Base-by-base conservation (phyloP, 441 rosid species). In the Sinapis alba region DNA sequence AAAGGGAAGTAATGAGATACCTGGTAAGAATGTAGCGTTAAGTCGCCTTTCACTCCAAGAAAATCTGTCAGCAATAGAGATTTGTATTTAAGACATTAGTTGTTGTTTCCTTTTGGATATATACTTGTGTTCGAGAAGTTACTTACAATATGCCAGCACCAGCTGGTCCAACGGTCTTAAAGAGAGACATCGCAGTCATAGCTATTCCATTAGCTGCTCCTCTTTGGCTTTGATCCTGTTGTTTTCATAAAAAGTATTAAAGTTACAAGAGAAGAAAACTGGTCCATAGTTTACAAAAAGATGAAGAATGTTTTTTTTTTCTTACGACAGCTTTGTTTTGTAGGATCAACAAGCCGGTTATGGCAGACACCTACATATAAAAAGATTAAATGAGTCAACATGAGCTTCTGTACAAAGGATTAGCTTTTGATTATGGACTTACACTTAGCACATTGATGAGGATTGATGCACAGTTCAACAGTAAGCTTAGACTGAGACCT, bases 201-300 rank as follows among this genome's bases (percentile, higher is more conserved):
- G 93, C 82, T 43, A 89, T 81, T 41, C 97, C 91, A 68, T 86
- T 88, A 5, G 97, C 97, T 11, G 91, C 90, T 34, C 93, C 93
- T 82, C 94, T 83, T 72, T 88, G 91, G 34, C 85, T 77, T 68
- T 88, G 97, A 21, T 71, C 62, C 88, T 86, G 81, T 59, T 69
- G 28, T 41, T 59, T 23, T 63, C 2, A 61, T 38, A 57, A 21
- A 38, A 28, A 20, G 12, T 0, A 18, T 23, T 3, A 21, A 28
- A 34, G 18, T 58, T 15, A 58, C 2, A 21, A 60, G 1, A 18
- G 1, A 16, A 50, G 1, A 71, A 64, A 9, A 6, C 1, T 59
- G 43, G 28, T 19, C 24, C 6, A 62, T 16, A 12, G 19, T 30
- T 24, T 50, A 34, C 16, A 36, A 41, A 23, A 53, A 28, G 26